Evolutionary conservation across 306 rosid genomes (phyloP).

Genomic region (Trichosanthes truncata): DNA sequence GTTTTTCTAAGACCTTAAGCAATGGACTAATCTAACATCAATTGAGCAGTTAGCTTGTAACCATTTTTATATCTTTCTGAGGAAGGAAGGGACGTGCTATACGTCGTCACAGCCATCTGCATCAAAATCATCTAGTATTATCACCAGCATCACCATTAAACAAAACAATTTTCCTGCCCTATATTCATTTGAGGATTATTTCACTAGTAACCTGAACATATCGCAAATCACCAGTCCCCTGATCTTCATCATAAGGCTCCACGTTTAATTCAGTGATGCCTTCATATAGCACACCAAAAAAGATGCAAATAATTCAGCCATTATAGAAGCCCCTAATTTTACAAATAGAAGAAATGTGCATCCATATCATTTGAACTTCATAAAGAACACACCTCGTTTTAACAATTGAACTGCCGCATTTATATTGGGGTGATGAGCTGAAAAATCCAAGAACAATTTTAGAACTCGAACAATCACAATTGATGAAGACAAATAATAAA

Average conservation of each 20-base stretch:
- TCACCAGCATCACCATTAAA: slow-evolving; percentile 2
- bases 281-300: slow-evolving; percentile 12
- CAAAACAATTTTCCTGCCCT: not conserved
- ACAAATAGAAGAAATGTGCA: not conserved
- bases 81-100: slow-evolving; percentile 71
- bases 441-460: not conserved
- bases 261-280: slow-evolving; percentile 54
- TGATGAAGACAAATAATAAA: not conserved
- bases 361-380: not conserved
- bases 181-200: not conserved
- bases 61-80: slow-evolving; percentile 78
- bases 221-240: slow-evolving; percentile 72
- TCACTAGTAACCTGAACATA: slow-evolving; percentile 55
- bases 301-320: not conserved
- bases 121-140: slow-evolving; percentile 15
- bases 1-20: not conserved
- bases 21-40: not conserved
- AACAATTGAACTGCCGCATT: slow-evolving; percentile 79
- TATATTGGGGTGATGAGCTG: slow-evolving; percentile 97
- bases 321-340: not conserved
- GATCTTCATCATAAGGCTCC: slow-evolving; percentile 79
- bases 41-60: slow-evolving; percentile 15
- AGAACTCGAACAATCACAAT: not conserved
- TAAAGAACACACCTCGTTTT: slow-evolving; percentile 36
- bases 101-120: slow-evolving; percentile 95